Evolutionary conservation across 2,329 filamentous ascomycete genomes (phyloP), one percentile per base, ranked within the genome.

Genomic region (Pezizomycotina sp.): DNA sequence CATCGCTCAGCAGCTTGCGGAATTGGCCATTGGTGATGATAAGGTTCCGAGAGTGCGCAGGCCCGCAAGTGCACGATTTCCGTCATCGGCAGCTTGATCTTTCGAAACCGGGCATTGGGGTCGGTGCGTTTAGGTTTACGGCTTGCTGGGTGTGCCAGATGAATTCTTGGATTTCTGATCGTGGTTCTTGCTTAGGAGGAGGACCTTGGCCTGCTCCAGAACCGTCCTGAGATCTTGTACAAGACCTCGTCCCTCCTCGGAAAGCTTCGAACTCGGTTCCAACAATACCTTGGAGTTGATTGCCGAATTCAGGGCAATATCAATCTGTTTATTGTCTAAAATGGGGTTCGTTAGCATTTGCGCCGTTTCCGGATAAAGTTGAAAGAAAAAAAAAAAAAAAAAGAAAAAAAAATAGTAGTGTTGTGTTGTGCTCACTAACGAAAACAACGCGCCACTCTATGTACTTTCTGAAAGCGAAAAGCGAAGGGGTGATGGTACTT

Each of bases 11-110:
- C 21, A 92, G 71, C 63, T 92, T 92, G 50, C 83, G 71, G 66
- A 92, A 93, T 57, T 95, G 84, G 48, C 89, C 89, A 52, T 98
- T 98, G 51, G 84, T 92, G 53, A 95, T 77, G 51, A 95, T 63
- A 38, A 98, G 12, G 77, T 84, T 33, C 86, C 89, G 1, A 98
- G 65, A 3, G 82, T 92, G 50, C 82, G 75, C 27, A 98, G 60
- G 16, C 86, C 89, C 47, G 92, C 72, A 6, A 91, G 63, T 1
- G 78, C 82, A 56, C 86, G 68, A 46, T 89, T 72, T 25, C 77
- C 81, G 55, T 98, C 81, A 54, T 86, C 75, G 60, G 77, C 72
- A 16, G 79, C 80, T 2, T 69, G 68, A 1, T 79, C 74, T 62
- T 82, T 91, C 54, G 72, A 68, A 30, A 92, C 51, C 0, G 82